Evolutionary conservation across 1,284 basidiomycete genomes (phyloP), one percentile per base, ranked within the genome.

Genomic region (Tilletia indica): DNA sequence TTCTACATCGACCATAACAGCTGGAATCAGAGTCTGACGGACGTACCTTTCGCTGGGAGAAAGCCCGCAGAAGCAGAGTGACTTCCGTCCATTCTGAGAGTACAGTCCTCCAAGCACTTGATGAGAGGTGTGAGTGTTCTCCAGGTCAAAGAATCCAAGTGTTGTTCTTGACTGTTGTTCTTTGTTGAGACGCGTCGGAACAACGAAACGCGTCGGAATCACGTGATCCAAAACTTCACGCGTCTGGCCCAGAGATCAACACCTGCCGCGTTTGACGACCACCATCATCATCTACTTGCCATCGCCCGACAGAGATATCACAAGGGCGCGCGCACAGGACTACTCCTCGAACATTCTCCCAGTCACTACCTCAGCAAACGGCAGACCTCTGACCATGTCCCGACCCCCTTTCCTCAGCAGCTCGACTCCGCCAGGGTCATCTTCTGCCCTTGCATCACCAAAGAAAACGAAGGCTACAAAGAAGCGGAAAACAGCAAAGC

Each of bases 21-120:
- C 38, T 16, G 14, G 25, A 31, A 31, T 9, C 25, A 38, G 8
- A 4, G 39, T 12, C 61, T n/a, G 6, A 54, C 11, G 51, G 8
- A 12, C 56, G 56, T 2, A 58, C 56, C 56, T 58, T 58, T 58
- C 21, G 56, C 56, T 34, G 56, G 56, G 2, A 58, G 56, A 45
- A 45, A 9, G 42, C 42, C 42, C 42, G 42, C 42, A 45, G 42
- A 45, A 45, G 42, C 42, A 45, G 42, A 45, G 14, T 14, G 42
- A 45, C 42, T 45, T 45, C 14, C 42, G 1, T 14, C 14, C 42
- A 45, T 45, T 3, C 14, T 45, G 9, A 45, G 42, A 1, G 14
- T 45, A 45, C 42, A 3, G 42, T 45, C 42, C 3, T 8, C 42
- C 14, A 8, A 45, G 42, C 14, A 54, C 19, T 12, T 8, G 19